Conservation (phyloP, 2,329 filamentous ascomycete genomes). For the Myriosclerotinia curreyana region DNA sequence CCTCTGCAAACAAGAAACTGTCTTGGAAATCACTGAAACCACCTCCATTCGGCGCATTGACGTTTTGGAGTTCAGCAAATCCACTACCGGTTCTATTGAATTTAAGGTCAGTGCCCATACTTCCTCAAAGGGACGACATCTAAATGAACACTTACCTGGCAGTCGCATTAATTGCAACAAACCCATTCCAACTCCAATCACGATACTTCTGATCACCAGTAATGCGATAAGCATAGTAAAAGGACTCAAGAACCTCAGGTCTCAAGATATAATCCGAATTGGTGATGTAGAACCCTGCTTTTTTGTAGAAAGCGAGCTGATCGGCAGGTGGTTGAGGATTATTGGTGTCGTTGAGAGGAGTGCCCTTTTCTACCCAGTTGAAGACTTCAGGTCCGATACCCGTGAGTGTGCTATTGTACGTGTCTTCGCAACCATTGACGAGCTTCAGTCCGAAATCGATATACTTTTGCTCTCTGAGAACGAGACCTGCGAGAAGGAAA, state of each 20-base stretch:
- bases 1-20: conserved; percentile 85
- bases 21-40: conserved; percentile 69
- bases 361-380: conserved; percentile 52
- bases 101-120: background rate
- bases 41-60: conserved; percentile 62
- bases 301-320: conserved; percentile 59
- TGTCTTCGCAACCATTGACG: conserved; percentile 69
- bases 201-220: conserved; percentile 75
- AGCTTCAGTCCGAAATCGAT: conserved; percentile 71
- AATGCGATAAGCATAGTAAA: conserved; percentile 82
- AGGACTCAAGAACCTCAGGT: conserved; percentile 78
- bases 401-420: conserved; percentile 66
- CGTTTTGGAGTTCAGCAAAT: conserved; percentile 63
- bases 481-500: conserved; percentile 76
- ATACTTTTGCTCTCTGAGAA: conserved; percentile 63
- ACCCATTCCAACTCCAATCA: conserved; percentile 81
- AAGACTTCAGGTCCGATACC: conserved; percentile 73
- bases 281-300: conserved; percentile 69
- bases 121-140: background rate
- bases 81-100: conserved; percentile 55
- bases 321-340: conserved; percentile 44
- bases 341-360: conserved; percentile 40
- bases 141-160: conserved; percentile 39
- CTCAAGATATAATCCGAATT: conserved; percentile 63
- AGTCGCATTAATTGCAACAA: conserved; percentile 62